A percentile compares a stretch with the other conserved stretches of the same genome.
Conservation (phyloP, 495 filamentous ascomycete genomes). For the Tuber brumale region DNA sequence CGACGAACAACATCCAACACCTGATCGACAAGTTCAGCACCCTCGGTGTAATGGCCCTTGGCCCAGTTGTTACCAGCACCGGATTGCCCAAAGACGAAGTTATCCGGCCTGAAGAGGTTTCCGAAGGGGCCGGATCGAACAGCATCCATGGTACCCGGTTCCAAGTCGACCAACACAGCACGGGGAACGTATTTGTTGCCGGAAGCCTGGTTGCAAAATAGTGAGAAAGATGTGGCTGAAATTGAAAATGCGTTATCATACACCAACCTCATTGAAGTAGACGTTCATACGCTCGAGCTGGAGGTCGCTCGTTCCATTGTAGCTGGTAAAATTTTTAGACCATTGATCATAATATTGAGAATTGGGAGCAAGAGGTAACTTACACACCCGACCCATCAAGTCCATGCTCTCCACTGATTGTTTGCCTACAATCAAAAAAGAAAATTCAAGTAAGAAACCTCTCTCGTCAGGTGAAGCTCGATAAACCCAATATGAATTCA, state of each 20-base stretch:
- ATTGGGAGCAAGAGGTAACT: constrained; percentile 44
- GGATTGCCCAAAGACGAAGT: constrained; percentile 99
- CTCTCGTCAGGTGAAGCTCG: neutral
- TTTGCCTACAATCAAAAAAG: constrained; percentile 57
- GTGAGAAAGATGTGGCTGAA: neutral
- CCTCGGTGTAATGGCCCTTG: constrained; percentile 99
- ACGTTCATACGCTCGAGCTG: constrained; percentile 99
- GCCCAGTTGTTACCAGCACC: constrained; percentile 99
- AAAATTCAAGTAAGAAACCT: constrained; percentile 41
- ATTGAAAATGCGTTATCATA: neutral
- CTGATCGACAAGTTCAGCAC: constrained; percentile 96
- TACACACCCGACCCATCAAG: constrained; percentile 92
- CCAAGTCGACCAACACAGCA: constrained; percentile 98
- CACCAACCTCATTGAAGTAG: constrained; percentile 97
- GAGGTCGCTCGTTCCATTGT: constrained; percentile 95
- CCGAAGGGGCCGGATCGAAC: constrained; percentile 98
- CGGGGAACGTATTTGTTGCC: constrained; percentile 99
- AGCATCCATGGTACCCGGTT: constrained; percentile 98
- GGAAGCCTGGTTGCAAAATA: constrained; percentile 57
- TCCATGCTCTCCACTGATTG: constrained; percentile 97
- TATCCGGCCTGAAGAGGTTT: constrained; percentile 99
- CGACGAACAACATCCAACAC: constrained; percentile 98
- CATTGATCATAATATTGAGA: constrained; percentile 8
- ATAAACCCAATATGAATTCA: constrained; percentile 41
- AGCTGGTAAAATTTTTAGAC: constrained; percentile 51